Evolutionary conservation across 1,284 basidiomycete genomes (phyloP).

Genomic region (Trametes hirsuta): DNA sequence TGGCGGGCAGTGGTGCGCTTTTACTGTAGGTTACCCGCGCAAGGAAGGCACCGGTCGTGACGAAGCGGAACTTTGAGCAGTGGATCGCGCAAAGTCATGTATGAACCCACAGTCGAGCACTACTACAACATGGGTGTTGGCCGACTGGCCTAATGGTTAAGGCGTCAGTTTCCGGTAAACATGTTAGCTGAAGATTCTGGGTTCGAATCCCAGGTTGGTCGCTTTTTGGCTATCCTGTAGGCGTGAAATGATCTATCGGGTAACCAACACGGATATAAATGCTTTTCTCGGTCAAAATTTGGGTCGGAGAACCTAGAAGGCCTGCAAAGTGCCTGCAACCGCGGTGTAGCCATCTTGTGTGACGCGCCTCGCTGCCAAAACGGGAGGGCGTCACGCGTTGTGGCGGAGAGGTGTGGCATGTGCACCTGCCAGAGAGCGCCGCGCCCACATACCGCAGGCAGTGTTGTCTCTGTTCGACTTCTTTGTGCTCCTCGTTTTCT

Average conservation of each 20-base stretch:
- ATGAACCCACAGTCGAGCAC: background rate
- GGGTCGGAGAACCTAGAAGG: background rate
- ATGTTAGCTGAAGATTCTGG: constrained; percentile 52
- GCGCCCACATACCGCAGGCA: background rate
- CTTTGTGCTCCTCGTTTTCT: background rate
- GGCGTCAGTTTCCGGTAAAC: constrained; percentile 42
- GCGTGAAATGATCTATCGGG: background rate
- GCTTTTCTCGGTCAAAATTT: too few species aligned
- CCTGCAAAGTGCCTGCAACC: too few species aligned
- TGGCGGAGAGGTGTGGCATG: constrained; percentile 5
- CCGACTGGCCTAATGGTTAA: constrained; percentile 31
- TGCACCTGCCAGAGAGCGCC: background rate
- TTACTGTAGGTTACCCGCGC: too few species aligned
- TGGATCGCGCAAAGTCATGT: background rate
- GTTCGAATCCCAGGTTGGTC: constrained; percentile 57
- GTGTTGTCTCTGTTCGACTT: background rate
- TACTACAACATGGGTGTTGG: background rate
- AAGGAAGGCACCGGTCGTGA: too few species aligned
- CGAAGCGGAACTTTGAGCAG: too few species aligned
- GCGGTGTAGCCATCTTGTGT: background rate
- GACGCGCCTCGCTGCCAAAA: background rate
- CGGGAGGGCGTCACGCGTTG: constrained; percentile 1
- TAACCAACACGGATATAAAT: background rate
- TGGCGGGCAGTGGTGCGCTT: too few species aligned
- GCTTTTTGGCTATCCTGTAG: constrained; percentile 14